Evolutionary conservation across 129 eudicot species (phyloP).

Genomic region (carrot (Daucus carota)): DH1_v3.0 NC_030382.2:46272501-46273000

Average conservation of each 20-base stretch:
- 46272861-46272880: conserved; percentile 33
- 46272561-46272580: conserved; percentile 92
- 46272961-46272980: not conserved
- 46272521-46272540: conserved; percentile 24
- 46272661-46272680: not conserved
- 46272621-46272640: not conserved
- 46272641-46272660: not conserved
- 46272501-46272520: conserved; percentile 48
- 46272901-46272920: conserved; percentile 83
- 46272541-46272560: conserved; percentile 45
- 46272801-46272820: conserved; percentile 15
- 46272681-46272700: conserved; percentile 95
- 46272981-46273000: not conserved
- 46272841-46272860: conserved; percentile 5
- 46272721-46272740: conserved; percentile 86
- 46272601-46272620: not conserved
- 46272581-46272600: conserved; percentile 30
- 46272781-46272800: conserved; percentile 33
- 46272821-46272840: conserved; percentile 7
- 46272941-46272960: conserved; percentile 7
- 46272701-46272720: conserved; percentile 64
- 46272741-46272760: conserved; percentile 61
- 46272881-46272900: conserved; percentile 69
- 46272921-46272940: conserved; percentile 64
- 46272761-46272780: conserved; percentile 64